Evolutionary conservation across 768 basidiomycete genomes (phyloP).

Genomic region (Mycena maculata): DNA sequence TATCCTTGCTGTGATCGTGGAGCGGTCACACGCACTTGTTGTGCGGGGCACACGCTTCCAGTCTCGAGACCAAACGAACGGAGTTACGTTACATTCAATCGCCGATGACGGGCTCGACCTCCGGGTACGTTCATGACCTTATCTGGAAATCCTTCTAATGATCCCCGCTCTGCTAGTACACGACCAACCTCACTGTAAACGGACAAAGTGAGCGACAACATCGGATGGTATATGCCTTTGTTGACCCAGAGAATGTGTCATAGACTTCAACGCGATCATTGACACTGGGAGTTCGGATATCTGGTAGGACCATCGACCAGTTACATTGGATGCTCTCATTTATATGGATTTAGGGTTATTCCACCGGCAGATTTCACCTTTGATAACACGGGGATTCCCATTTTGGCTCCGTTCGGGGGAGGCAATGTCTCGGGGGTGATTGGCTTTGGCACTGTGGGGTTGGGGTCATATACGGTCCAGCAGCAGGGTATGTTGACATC

Average conservation of each 20-base stretch:
- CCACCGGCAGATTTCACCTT: background rate
- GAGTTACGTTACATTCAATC: background rate
- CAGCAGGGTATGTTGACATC: too few species aligned
- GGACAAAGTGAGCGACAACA: background rate
- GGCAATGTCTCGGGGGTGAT: too few species aligned
- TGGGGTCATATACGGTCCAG: too few species aligned
- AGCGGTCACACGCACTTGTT: background rate
- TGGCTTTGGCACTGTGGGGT: too few species aligned
- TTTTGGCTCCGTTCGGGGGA: too few species aligned
- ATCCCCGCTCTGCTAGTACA: background rate
- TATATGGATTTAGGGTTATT: background rate
- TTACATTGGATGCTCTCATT: background rate
- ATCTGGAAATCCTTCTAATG: background rate
- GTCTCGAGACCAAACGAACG: background rate
- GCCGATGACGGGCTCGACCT: background rate
- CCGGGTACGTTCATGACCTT: background rate
- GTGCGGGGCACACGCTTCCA: background rate
- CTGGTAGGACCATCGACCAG: background rate
- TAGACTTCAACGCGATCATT: background rate
- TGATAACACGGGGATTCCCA: background rate
- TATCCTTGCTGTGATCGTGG: background rate
- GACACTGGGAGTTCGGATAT: constrained; percentile 8
- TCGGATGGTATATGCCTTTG: background rate
- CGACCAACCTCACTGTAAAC: background rate
- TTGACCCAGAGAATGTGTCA: background rate